phyloP scores from a whole-genome alignment of 2,329 filamentous ascomycete species.

The Colletotrichum salicis region DNA sequence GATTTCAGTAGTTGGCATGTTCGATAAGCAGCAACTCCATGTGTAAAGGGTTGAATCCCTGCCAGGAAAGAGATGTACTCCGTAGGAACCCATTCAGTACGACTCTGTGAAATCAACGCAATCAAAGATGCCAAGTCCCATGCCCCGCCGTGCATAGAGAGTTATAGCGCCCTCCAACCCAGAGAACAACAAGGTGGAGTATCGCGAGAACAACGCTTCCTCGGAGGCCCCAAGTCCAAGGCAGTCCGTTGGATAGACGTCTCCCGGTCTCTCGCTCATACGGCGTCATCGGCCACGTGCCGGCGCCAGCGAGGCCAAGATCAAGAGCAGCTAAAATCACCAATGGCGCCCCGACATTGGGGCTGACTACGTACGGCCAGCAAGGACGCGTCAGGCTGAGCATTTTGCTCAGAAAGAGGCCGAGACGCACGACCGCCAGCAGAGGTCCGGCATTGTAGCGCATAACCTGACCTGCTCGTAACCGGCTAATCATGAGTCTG shows the following conservation, averaged over 20 bases:
- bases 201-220: constrained; percentile 45
- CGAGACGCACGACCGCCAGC: constrained; percentile 60
- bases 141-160: constrained; percentile 44
- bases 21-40: neutral
- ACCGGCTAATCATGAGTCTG: constrained; percentile 47
- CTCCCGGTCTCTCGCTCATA: neutral
- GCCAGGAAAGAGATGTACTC: neutral
- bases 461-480: constrained; percentile 46
- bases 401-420: constrained; percentile 76
- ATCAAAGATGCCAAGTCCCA: constrained; percentile 20
- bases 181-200: constrained; percentile 48
- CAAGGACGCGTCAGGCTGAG: constrained; percentile 74
- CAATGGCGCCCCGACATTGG: constrained; percentile 73
- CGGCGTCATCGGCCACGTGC: neutral
- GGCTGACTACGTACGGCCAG: constrained; percentile 75
- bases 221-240: constrained; percentile 44
- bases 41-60: neutral
- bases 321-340: constrained; percentile 77
- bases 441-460: constrained; percentile 43
- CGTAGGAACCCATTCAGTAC: neutral
- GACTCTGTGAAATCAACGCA: too few relatives aligned
- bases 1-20: neutral
- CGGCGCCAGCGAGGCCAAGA: constrained; percentile 52
- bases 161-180: constrained; percentile 48
- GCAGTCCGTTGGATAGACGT: constrained; percentile 11